Conservation (phyloP, 106 monocot species). For the Cymbidium sinense region DNA sequence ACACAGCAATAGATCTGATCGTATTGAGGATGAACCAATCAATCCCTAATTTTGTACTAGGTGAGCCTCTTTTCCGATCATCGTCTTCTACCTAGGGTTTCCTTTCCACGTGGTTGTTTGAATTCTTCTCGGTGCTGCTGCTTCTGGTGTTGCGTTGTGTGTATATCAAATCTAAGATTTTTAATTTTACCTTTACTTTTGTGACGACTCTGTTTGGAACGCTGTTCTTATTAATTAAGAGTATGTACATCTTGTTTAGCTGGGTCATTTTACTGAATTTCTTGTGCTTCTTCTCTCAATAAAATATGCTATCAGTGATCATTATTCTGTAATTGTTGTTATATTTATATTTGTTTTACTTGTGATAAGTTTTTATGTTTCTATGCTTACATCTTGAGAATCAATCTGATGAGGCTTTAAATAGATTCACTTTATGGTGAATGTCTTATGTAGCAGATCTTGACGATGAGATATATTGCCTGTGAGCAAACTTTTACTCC, state of each 20-base stretch:
- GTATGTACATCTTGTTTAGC: neutral
- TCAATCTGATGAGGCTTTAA: too few relatives aligned
- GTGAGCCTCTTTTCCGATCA: neutral
- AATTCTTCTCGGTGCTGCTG: neutral
- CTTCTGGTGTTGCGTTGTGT: neutral
- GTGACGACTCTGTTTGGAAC: neutral
- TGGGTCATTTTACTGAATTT: neutral
- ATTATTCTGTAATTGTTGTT: too few relatives aligned
- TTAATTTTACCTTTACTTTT: neutral
- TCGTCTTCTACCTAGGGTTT: neutral
- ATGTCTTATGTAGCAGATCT: too few relatives aligned
- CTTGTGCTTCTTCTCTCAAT: neutral
- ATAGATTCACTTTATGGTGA: too few relatives aligned
- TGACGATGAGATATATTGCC: too few relatives aligned
- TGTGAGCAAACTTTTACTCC: too few relatives aligned
- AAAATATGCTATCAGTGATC: neutral
- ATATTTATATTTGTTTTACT: neutral
- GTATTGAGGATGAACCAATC: neutral
- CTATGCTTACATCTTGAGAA: too few relatives aligned
- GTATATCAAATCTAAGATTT: neutral
- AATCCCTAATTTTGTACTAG: neutral
- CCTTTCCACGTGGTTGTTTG: neutral
- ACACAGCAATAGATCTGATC: neutral
- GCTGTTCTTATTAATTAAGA: neutral
- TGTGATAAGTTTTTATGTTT: neutral